phyloP scores from a whole-genome alignment of 805 yeast species.

The Zygotorulaspora sp. region DNA sequence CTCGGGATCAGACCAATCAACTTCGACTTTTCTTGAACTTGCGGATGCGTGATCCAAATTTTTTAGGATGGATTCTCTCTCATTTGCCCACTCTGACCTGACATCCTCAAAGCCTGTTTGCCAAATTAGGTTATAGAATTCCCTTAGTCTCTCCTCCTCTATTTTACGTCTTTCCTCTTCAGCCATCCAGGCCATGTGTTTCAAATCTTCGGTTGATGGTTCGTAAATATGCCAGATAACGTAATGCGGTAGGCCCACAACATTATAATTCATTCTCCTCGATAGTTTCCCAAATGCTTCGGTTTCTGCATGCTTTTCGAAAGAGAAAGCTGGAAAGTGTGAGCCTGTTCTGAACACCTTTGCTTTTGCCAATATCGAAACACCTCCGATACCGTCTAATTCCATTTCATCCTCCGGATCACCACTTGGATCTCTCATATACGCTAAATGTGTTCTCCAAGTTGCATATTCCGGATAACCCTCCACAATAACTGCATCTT shows the following conservation, averaged over 20 bases:
- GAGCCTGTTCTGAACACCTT: constrained; percentile 81
- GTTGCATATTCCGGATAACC: constrained; percentile 97
- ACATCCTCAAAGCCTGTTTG: constrained; percentile 74
- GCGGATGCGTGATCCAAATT: constrained; percentile 54
- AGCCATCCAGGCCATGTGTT: constrained; percentile 86
- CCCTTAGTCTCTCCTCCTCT: constrained; percentile 59
- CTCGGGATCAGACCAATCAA: constrained; percentile 59
- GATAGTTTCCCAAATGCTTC: constrained; percentile 94
- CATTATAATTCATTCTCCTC: constrained; percentile 79
- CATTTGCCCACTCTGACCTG: constrained; percentile 65
- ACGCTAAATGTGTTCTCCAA: constrained; percentile 96
- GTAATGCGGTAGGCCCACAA: constrained; percentile 88
- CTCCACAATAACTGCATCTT: constrained; percentile 94
- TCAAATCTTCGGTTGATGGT: constrained; percentile 87
- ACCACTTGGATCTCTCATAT: constrained; percentile 90
- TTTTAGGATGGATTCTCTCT: constrained; percentile 64
- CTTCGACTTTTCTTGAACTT: constrained; percentile 42
- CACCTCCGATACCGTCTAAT: constrained; percentile 97
- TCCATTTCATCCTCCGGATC: constrained; percentile 91
- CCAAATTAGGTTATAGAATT: constrained; percentile 69
- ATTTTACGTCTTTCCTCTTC: constrained; percentile 64
- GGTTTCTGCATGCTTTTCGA: constrained; percentile 94
- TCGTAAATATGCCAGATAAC: constrained; percentile 96
- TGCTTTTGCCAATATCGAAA: constrained; percentile 84
- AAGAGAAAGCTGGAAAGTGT: constrained; percentile 95